A percentile compares a stretch with the other conserved stretches of the same genome.
These are phyloP conservation scores for Cryphonectria nitschkei DNA, from an alignment of 2,329 filamentous ascomycete genomes.

Conservation along the genomic window DNA sequence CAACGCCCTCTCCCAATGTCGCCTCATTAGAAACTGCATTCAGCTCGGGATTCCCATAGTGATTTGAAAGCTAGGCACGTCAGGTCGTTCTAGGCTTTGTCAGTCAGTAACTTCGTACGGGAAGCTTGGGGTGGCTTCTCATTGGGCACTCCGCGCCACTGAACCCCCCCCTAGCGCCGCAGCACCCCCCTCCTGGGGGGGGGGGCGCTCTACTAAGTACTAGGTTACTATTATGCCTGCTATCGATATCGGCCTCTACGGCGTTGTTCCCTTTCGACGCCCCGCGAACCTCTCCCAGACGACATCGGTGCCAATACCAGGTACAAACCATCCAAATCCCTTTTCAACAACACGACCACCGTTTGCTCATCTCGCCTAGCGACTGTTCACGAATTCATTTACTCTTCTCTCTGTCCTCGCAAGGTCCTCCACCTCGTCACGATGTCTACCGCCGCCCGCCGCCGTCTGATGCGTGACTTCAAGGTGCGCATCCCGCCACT, in stretches of 20 bases:
- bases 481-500: conserved; percentile 63
- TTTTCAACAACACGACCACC: not conserved
- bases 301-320: not conserved
- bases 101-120: not conserved
- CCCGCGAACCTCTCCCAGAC: conserved; percentile 14
- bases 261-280: conserved; percentile 8
- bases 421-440: conserved; percentile 29
- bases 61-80: not conserved
- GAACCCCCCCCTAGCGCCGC: not conserved
- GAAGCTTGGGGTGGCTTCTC: not conserved
- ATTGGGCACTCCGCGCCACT: conserved; percentile 1
- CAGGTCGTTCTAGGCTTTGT: not conserved
- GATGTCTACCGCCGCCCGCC: conserved; percentile 89
- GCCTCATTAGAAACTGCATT: not conserved
- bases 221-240: not conserved
- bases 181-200: not conserved
- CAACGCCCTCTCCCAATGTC: not conserved
- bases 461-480: conserved; percentile 98
- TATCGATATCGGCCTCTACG: conserved; percentile 8
- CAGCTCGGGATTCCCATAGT: not conserved
- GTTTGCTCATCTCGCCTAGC: not conserved
- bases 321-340: conserved; percentile 4
- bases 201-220: not conserved
- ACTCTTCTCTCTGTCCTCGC: not conserved
- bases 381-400: not conserved